Conservation (phyloP, 1,139 yeast species). For the Suhomyces chickasaworum region DNA sequence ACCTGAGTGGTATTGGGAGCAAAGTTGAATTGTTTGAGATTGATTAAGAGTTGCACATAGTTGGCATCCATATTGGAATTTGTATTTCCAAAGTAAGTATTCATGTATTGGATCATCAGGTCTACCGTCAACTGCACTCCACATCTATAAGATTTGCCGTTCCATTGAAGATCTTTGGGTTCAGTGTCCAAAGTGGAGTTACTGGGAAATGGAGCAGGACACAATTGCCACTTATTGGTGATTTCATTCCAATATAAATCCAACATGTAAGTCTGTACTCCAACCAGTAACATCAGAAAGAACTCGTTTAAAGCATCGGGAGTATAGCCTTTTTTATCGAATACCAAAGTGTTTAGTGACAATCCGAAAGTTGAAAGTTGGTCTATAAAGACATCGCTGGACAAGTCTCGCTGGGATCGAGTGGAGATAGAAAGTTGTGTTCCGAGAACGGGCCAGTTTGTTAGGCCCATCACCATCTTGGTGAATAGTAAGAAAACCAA, state of each 20-base stretch:
- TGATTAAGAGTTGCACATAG: slow-evolving; percentile 54
- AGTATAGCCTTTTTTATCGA: slow-evolving; percentile 55
- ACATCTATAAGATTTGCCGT: slow-evolving; percentile 35
- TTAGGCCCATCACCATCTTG: slow-evolving; percentile 1
- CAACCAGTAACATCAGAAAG: slow-evolving; percentile 44
- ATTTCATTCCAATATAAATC: slow-evolving; percentile 70
- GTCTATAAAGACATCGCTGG: slow-evolving; percentile 56
- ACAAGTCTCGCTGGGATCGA: slow-evolving; percentile 71
- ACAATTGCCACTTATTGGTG: slow-evolving; percentile 61
- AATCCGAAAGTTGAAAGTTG: slow-evolving; percentile 62
- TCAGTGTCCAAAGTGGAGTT: slow-evolving; percentile 28
- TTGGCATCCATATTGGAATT: slow-evolving; percentile 60
- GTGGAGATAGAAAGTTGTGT: slow-evolving; percentile 33
- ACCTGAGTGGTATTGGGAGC: slow-evolving; percentile 5
- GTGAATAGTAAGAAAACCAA: slow-evolving; percentile 4
- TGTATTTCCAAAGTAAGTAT: slow-evolving; percentile 43
- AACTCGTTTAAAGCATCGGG: slow-evolving; percentile 41
- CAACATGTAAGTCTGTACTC: slow-evolving; percentile 54
- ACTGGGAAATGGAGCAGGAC: slow-evolving; percentile 54
- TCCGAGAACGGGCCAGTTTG: slow-evolving; percentile 9
- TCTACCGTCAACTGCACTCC: slow-evolving; percentile 47
- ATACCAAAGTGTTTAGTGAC: slow-evolving; percentile 52
- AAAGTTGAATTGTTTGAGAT: slow-evolving; percentile 33
- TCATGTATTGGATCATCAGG: slow-evolving; percentile 24
- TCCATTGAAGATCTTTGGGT: slow-evolving; percentile 29